Percentiles rank a stretch among this genome's conserved stretches.
Evolutionary conservation across 2,329 filamentous ascomycete genomes (phyloP).

Genomic region (Nectriaceae sp.): DNA sequence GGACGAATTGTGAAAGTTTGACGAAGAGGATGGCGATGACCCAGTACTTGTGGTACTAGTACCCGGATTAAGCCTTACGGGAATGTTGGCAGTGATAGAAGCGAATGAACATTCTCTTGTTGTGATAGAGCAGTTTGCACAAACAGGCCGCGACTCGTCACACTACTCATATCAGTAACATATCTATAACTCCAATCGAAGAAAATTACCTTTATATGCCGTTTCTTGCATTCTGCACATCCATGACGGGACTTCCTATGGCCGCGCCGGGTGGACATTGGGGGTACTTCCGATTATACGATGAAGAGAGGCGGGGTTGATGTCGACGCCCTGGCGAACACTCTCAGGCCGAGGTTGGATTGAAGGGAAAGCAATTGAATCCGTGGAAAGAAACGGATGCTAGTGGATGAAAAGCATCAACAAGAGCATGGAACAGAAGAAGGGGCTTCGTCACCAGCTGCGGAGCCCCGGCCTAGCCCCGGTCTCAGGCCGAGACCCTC

Average conservation of each 20-base stretch:
- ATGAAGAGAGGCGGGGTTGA: too few species aligned
- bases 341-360: too few species aligned
- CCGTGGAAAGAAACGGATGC: not conserved
- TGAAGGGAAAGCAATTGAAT: not conserved
- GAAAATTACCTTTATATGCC: slow-evolving; percentile 29
- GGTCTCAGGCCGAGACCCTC: not conserved
- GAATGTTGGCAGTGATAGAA: not conserved
- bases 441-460: not conserved
- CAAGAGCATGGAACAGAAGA: not conserved
- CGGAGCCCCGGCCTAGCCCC: too few species aligned
- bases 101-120: not conserved
- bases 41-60: not conserved
- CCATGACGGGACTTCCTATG: slow-evolving; percentile 29
- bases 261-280: slow-evolving; percentile 9
- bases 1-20: not conserved
- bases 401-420: not conserved
- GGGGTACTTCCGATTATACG: too few species aligned
- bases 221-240: slow-evolving; percentile 28
- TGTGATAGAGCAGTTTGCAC: not conserved
- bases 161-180: not conserved
- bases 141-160: not conserved
- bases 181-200: not conserved
- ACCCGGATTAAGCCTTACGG: not conserved
- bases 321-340: too few species aligned
- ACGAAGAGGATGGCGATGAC: not conserved